Evolutionary conservation across 345 rosid species (phyloP).

Genomic region (Citrus inodora): DNA sequence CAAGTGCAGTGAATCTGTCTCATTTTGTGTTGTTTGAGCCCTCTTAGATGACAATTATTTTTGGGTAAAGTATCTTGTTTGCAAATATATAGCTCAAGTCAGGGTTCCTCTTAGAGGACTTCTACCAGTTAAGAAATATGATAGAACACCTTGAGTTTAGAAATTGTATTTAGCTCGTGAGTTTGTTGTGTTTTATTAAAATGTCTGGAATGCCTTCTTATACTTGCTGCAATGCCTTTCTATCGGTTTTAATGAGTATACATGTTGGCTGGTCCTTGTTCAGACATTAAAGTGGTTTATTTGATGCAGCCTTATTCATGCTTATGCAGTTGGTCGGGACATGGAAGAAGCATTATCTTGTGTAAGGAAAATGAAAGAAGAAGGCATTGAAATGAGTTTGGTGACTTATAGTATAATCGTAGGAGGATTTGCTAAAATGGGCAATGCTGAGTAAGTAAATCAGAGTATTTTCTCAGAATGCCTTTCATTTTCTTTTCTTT

Average conservation of each 20-base stretch:
- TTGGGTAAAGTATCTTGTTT: not conserved
- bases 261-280: slow-evolving; percentile 1
- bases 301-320: slow-evolving; percentile 97
- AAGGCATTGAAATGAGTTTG: slow-evolving; percentile 79
- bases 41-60: not conserved
- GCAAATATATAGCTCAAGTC: not conserved
- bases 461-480: not conserved
- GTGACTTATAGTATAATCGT: slow-evolving; percentile 83
- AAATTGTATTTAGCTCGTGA: not conserved
- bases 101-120: not conserved
- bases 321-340: slow-evolving; percentile 97
- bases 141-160: not conserved
- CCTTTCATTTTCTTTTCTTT: not conserved
- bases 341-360: slow-evolving; percentile 96
- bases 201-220: not conserved
- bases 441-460: slow-evolving; percentile 75
- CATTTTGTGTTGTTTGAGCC: slow-evolving; percentile 3
- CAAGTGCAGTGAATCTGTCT: not conserved
- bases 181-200: not conserved
- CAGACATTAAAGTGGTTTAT: slow-evolving; percentile 40
- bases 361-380: slow-evolving; percentile 93
- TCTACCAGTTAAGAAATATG: not conserved
- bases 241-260: slow-evolving; percentile 1
- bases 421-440: slow-evolving; percentile 79
- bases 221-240: not conserved